Conservation (phyloP, 2,329 filamentous ascomycete species). For the Gremmenia infestans region DNA sequence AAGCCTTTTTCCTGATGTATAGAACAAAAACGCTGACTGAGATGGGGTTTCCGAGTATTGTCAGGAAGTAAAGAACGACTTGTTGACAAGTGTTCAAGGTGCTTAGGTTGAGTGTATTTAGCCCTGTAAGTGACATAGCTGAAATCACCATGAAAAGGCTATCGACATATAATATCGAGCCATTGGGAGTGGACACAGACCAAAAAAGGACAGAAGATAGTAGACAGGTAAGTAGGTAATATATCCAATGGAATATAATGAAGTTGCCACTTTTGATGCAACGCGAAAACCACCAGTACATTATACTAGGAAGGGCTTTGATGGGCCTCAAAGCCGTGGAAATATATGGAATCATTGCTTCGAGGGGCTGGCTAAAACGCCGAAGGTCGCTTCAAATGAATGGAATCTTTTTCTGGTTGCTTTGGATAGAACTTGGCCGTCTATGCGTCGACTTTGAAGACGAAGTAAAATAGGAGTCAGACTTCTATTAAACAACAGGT, state of each 20-base stretch:
- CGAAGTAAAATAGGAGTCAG: too few relatives aligned
- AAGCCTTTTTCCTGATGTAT: constrained; percentile 52
- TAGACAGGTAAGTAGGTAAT: constrained; percentile 53
- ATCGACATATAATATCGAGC: constrained; percentile 53
- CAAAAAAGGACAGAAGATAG: constrained; percentile 56
- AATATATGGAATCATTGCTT: neutral
- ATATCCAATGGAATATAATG: constrained; percentile 58
- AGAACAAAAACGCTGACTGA: constrained; percentile 61
- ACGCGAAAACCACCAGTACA: too few relatives aligned
- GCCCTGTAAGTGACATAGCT: constrained; percentile 58
- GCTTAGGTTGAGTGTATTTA: constrained; percentile 61
- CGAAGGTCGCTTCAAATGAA: neutral
- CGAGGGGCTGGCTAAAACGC: neutral
- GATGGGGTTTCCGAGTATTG: constrained; percentile 59
- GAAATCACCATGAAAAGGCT: constrained; percentile 60
- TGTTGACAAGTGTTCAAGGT: constrained; percentile 63
- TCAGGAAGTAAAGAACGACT: constrained; percentile 54
- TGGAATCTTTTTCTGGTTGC: neutral
- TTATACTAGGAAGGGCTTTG: neutral
- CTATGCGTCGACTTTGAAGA: too few relatives aligned
- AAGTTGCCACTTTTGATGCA: constrained; percentile 38
- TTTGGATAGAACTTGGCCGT: too few relatives aligned
- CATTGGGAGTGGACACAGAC: constrained; percentile 45
- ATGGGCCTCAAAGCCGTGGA: neutral
- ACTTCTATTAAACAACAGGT: too few relatives aligned